Base-by-base conservation (phyloP, 306 rosid species). In the Sicyos edulis region DNA sequence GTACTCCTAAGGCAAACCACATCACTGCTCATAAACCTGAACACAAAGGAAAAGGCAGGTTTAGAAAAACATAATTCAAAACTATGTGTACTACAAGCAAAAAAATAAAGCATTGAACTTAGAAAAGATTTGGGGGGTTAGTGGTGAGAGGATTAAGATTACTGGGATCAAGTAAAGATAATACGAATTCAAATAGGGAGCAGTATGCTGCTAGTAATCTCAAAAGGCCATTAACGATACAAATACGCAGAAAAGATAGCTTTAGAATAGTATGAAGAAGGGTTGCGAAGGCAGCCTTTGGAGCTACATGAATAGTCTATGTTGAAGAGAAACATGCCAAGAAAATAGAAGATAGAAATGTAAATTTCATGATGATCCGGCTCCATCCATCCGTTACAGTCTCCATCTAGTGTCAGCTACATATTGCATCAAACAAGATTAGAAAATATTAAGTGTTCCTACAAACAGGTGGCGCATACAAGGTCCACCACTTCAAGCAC, bases 391-490 rank as follows among this genome's bases (percentile, higher is more conserved):
- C 73, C 54, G 76, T 58, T 54, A 78, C 53, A 81, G 77, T 82
- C 79, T 82, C 79, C 76, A 77, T 82, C 88, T 88, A 85, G 66
- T 68, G 78, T 56, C 87, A 84, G 80, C 59, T 60, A 82, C 83
- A 86, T 83, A 86, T 84, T 85, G 82, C 92, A 85, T 84, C 64
- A 74, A 79, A 76, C 72, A 54, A 77, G 75, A 82, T 84, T 80
- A 84, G 80, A 85, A 77, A 85, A 32, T 80, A 83, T 40, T 32
- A 88, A 87, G 77, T 26, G 88, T 86, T 86, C 89, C 90, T 68
- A 68, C 73, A 68, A 82, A 81, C 79, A 83, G 88, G 82, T 56
- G 58, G 81, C 83, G 84, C 88, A 73, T 81, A 86, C 80, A 14
- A 56, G 70, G 82, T 80, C 87, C 96, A 73, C 82, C 92, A 79